These are phyloP conservation scores for Saussurea involucrata DNA, from an alignment of 129 eudicot species.

Conservation along the genomic window DNA sequence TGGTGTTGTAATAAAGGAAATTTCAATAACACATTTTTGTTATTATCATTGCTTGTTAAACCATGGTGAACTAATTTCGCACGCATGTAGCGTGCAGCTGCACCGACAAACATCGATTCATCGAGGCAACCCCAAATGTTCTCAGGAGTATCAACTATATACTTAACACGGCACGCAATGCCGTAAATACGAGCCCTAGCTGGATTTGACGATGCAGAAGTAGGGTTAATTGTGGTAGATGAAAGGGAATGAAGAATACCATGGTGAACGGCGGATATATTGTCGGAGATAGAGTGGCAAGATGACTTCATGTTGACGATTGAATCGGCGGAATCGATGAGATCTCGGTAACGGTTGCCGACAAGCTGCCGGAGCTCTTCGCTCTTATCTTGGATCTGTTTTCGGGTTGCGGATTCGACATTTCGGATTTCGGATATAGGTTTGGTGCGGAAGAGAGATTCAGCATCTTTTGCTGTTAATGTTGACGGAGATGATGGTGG, in stretches of 20 bases:
- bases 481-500: slow-evolving; percentile 27
- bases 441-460: slow-evolving; percentile 69
- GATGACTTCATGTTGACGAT: slow-evolving; percentile 78
- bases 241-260: slow-evolving; percentile 56
- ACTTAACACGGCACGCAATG: slow-evolving; percentile 87
- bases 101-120: slow-evolving; percentile 69
- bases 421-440: slow-evolving; percentile 84
- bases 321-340: slow-evolving; percentile 94
- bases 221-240: slow-evolving; percentile 26
- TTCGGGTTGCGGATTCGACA: slow-evolving; percentile 60
- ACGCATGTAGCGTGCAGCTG: slow-evolving; percentile 64
- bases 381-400: slow-evolving; percentile 79
- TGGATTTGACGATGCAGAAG: slow-evolving; percentile 36
- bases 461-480: slow-evolving; percentile 57
- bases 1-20: slow-evolving; percentile 81
- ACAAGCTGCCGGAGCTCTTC: slow-evolving; percentile 95
- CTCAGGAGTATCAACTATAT: slow-evolving; percentile 91
- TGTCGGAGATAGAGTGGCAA: slow-evolving; percentile 58
- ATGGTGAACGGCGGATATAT: slow-evolving; percentile 54
- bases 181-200: slow-evolving; percentile 53
- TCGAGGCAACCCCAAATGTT: slow-evolving; percentile 94
- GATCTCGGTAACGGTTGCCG: slow-evolving; percentile 90
- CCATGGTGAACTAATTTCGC: slow-evolving; percentile 69
- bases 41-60: slow-evolving; percentile 26
- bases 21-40: slow-evolving; percentile 36